Evolutionary conservation across 2,329 filamentous ascomycete genomes (phyloP), one percentile per base, ranked within the genome.

Genomic region (Celoporthe dispersa): DNA sequence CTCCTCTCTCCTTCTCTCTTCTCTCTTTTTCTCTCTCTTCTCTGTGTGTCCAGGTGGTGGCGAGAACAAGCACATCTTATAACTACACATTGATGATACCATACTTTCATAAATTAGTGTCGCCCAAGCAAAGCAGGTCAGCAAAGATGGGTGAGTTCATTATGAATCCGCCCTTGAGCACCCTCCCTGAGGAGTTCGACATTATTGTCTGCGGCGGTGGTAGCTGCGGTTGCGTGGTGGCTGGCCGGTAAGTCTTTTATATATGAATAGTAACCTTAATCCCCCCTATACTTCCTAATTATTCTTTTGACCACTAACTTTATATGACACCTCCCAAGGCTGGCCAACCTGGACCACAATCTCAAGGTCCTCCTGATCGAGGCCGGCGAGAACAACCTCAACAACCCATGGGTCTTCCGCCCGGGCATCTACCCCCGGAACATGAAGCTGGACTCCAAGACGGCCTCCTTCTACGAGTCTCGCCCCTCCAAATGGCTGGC

Each of bases 391-490:
- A 90, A 84, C 79, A 93, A 92, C 76, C 79, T 92, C 70, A 94
- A 94, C 82, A 93, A 94, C 78, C 91, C 91, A 79, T 93, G 87
- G 89, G 91, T 94, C 16, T 93, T 87, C 81, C 88, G 91, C 7
- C 91, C 91, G 2, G 91, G 90, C 68, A 91, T 94, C 78, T 94
- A 91, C 80, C 92, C 91, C n/a, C 83, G 85, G 61, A 94, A 94
- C 81, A 93, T 92, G 91, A 84, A 93, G 80, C 78, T 93, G 71
- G 91, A 93, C 84, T 93, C 91, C 75, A 94, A 93, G 84, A 93
- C 91, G 41, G 92, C 92, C 44, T 91, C 91, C 0, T 94, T 94
- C 80, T 95, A 94, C 78, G 89, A 94, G 79, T 94, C 91, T 63
- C 86, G 89, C 55, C 91, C 91, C 22, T 93, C 91, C 0, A 88